Evolutionary conservation across 768 basidiomycete genomes (phyloP).

Genomic region (Dacryopinax spathularia): DNA sequence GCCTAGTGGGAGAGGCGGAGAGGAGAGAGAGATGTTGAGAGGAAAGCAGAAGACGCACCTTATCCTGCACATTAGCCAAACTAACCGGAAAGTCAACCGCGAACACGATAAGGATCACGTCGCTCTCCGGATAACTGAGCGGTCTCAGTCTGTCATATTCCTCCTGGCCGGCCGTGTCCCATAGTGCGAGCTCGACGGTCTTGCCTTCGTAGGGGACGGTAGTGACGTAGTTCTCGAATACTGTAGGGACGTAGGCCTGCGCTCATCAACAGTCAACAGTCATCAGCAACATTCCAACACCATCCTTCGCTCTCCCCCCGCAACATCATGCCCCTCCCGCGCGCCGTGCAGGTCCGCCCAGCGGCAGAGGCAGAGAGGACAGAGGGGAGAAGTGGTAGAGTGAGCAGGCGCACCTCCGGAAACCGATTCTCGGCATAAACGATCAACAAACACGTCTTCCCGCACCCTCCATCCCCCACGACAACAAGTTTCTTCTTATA

Average conservation of each 20-base stretch:
- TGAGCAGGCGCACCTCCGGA: constrained; percentile 84
- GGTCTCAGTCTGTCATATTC: constrained; percentile 86
- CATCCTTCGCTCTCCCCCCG: too few relatives aligned
- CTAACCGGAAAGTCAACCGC: constrained; percentile 85
- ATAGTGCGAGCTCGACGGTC: constrained; percentile 86
- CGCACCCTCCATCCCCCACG: constrained; percentile 54
- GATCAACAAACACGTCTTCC: constrained; percentile 85
- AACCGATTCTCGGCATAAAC: constrained; percentile 94
- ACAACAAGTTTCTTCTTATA: constrained; percentile 79
- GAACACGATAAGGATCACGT: constrained; percentile 88
- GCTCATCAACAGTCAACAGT: background rate
- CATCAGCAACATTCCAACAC: background rate
- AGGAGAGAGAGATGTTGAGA: background rate
- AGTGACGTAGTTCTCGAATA: constrained; percentile 89
- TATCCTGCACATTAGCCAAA: constrained; percentile 80
- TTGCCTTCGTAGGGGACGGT: constrained; percentile 76
- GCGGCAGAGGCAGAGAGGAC: too few relatives aligned
- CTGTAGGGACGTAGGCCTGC: constrained; percentile 86
- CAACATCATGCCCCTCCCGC: too few relatives aligned
- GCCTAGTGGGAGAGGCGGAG: constrained; percentile 1
- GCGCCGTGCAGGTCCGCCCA: too few relatives aligned
- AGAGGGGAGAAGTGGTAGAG: constrained; percentile 14
- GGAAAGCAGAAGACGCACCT: constrained; percentile 36
- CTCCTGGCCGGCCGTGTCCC: constrained; percentile 96
- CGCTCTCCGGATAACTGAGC: constrained; percentile 74